phyloP scores from a whole-genome alignment of 345 rosid genomes.

The Eucalyptus erythrocorys region DNA sequence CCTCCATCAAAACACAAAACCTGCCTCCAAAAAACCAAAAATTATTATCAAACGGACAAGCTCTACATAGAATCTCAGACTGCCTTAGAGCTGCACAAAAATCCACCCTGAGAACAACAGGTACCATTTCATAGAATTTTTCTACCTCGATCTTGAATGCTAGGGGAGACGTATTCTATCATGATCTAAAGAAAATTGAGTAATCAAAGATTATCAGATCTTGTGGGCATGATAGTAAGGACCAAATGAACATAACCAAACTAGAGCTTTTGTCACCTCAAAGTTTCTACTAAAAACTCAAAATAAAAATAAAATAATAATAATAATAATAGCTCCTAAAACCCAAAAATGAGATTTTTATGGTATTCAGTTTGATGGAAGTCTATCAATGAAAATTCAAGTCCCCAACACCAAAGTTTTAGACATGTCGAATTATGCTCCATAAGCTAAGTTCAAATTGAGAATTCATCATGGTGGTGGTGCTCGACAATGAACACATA shows the following conservation, averaged over 20 bases:
- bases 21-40: not conserved
- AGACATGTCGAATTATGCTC: not conserved
- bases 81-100: not conserved
- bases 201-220: not conserved
- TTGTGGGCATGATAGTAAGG: not conserved
- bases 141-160: not conserved
- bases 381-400: not conserved
- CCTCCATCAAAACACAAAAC: not conserved
- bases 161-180: not conserved
- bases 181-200: not conserved
- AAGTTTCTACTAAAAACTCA: not conserved
- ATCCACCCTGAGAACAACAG: not conserved
- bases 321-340: not conserved
- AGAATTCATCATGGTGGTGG: not conserved
- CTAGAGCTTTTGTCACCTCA: not conserved
- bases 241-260: not conserved
- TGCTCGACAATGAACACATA: not conserved
- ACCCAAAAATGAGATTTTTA: not conserved
- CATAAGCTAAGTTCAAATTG: not conserved
- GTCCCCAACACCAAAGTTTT: not conserved
- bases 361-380: not conserved
- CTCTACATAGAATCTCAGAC: not conserved
- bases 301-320: not conserved
- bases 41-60: not conserved
- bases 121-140: not conserved